These are phyloP conservation scores for Candida silvicultrix DNA, from an alignment of 805 yeast genomes.

Conservation along the genomic window DNA sequence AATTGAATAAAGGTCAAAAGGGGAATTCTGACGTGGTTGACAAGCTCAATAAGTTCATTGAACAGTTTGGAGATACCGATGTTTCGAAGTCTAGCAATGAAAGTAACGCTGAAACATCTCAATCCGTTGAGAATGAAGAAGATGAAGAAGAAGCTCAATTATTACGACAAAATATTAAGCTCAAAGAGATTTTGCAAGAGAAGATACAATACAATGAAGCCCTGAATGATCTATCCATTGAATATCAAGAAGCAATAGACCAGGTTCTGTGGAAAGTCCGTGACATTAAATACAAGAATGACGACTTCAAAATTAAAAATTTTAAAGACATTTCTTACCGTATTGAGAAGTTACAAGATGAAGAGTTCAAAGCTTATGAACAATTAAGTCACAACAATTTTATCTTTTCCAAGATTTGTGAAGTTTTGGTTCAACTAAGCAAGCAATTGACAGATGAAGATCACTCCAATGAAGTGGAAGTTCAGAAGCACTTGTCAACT, in stretches of 20 bases:
- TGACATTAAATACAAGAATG: background rate
- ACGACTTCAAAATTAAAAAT: background rate
- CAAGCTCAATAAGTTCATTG: slow-evolving; percentile 8
- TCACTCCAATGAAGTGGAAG: background rate
- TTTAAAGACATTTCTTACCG: background rate
- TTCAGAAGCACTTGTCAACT: background rate
- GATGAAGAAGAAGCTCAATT: background rate
- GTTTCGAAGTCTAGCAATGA: background rate
- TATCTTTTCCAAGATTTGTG: background rate
- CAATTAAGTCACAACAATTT: background rate
- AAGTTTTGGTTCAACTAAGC: background rate
- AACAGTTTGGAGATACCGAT: background rate
- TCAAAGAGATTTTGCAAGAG: background rate
- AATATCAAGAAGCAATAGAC: background rate
- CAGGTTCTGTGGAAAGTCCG: background rate
- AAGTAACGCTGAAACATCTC: too few relatives aligned
- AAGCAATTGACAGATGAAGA: background rate
- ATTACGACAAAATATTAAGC: background rate
- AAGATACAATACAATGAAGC: background rate
- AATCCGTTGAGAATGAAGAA: background rate
- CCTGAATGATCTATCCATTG: background rate
- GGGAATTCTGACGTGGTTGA: slow-evolving; percentile 4
- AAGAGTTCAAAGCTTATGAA: background rate
- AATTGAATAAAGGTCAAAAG: slow-evolving; percentile 8
- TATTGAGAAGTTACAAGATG: background rate